Evolutionary conservation across 1,284 basidiomycete genomes (phyloP).

Genomic region (Heliocybe sulcata): DNA sequence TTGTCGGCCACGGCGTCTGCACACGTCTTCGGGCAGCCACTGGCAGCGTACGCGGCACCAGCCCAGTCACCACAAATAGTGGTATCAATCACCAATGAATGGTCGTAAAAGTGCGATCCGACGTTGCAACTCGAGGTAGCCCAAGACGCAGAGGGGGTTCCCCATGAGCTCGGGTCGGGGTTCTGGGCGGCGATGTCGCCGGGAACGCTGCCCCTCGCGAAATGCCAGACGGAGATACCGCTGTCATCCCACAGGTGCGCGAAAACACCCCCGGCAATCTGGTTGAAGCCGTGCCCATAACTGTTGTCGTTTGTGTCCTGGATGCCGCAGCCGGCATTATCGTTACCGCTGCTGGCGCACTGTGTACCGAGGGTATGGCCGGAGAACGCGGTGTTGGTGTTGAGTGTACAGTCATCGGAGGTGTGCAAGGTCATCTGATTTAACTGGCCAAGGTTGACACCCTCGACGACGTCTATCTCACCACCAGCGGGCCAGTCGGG

Average conservation of each 20-base stretch:
- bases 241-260: slow-evolving; percentile 61
- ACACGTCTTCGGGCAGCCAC: slow-evolving; percentile 70
- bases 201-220: slow-evolving; percentile 61
- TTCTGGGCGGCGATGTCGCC: slow-evolving; percentile 48
- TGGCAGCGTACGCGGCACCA: slow-evolving; percentile 39
- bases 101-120: slow-evolving; percentile 58
- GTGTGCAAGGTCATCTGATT: slow-evolving; percentile 76
- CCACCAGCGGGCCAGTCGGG: slow-evolving; percentile 65
- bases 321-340: slow-evolving; percentile 67
- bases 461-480: slow-evolving; percentile 73
- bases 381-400: slow-evolving; percentile 21
- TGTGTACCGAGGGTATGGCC: slow-evolving; percentile 28
- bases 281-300: slow-evolving; percentile 72
- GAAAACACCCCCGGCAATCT: slow-evolving; percentile 63
- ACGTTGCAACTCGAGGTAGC: slow-evolving; percentile 58
- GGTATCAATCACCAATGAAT: slow-evolving; percentile 62
- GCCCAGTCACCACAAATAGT: slow-evolving; percentile 68
- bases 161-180: slow-evolving; percentile 66
- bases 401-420: slow-evolving; percentile 43
- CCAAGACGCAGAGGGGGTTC: slow-evolving; percentile 60
- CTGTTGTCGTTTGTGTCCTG: slow-evolving; percentile 40
- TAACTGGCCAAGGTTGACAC: slow-evolving; percentile 45
- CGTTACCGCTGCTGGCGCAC: slow-evolving; percentile 38
- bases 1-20: slow-evolving; percentile 55
- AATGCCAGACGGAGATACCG: slow-evolving; percentile 78